Evolutionary conservation across 2,329 filamentous ascomycete genomes (phyloP).

Genomic region (Trichophyton mentagrophytes): DNA sequence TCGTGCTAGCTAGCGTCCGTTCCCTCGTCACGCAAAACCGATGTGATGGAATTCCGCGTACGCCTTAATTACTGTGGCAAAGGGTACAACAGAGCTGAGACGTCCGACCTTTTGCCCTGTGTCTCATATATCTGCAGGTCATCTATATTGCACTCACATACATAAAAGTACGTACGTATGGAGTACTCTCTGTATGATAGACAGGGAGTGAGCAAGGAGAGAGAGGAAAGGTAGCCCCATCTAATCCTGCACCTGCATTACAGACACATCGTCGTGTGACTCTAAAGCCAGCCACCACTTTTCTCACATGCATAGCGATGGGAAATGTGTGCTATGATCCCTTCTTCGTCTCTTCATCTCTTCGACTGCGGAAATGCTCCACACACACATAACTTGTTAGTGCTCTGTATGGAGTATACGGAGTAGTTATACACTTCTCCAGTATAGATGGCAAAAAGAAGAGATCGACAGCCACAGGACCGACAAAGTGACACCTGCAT

Average conservation of each 20-base stretch:
- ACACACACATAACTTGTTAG: constrained; percentile 1
- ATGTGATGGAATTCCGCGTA: constrained; percentile 1
- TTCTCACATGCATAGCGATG: neutral
- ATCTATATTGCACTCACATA: neutral
- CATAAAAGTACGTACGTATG: neutral
- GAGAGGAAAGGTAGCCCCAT: neutral
- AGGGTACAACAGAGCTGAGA: neutral
- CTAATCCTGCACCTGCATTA: neutral
- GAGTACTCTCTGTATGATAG: neutral
- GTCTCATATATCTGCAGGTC: neutral
- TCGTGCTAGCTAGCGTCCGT: neutral
- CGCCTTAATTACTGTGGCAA: neutral
- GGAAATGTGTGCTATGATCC: neutral
- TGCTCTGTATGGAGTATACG: neutral
- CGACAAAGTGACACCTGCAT: constrained; percentile 1
- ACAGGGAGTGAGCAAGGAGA: neutral
- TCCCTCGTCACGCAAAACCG: neutral
- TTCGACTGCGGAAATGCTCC: neutral
- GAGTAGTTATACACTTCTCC: neutral
- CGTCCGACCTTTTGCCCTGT: neutral
- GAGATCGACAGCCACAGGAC: neutral
- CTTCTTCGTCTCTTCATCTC: neutral
- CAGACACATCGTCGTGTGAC: constrained; percentile 3
- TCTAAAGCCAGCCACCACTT: neutral
- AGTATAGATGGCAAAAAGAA: neutral